Percentiles rank a stretch among this genome's conserved stretches.
Conservation (phyloP, 192 early-diverging fungal genomes). For the Kickxella alabastrina region DNA sequence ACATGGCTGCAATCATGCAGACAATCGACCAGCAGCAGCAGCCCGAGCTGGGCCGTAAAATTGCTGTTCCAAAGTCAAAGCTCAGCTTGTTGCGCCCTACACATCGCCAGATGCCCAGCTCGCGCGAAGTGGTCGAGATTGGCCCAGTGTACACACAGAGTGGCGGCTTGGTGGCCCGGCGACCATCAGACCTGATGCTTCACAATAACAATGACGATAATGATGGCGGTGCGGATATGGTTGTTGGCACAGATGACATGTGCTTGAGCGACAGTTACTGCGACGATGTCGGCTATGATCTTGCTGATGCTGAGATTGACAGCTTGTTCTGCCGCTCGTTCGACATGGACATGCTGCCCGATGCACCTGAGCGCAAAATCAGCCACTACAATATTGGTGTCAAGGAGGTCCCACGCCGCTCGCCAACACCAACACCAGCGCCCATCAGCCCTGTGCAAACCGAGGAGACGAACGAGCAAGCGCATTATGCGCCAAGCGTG, state of each 20-base stretch:
- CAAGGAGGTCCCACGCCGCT: conserved; percentile 10
- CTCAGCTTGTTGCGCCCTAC: conserved; percentile 35
- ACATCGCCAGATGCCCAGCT: conserved; percentile 39
- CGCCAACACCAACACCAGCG: conserved; percentile 7
- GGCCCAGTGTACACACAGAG: conserved; percentile 11
- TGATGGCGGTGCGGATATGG: background rate
- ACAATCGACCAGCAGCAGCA: background rate
- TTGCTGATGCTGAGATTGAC: conserved; percentile 24
- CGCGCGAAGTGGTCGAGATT: conserved; percentile 14
- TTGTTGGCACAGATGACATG: background rate
- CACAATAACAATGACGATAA: conserved; percentile 4
- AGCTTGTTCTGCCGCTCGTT: conserved; percentile 32
- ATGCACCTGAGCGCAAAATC: conserved; percentile 30
- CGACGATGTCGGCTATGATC: conserved; percentile 36
- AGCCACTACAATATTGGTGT: conserved; percentile 35
- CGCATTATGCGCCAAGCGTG: conserved; percentile 6
- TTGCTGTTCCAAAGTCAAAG: conserved; percentile 35
- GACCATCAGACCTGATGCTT: conserved; percentile 18
- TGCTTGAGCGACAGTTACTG: conserved; percentile 26
- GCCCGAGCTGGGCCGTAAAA: conserved; percentile 1
- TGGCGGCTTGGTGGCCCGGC: conserved; percentile 17
- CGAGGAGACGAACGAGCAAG: background rate
- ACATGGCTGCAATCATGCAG: background rate
- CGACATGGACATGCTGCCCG: conserved; percentile 42
- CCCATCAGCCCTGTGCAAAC: background rate